Evolutionary conservation across 169 alveolate genomes (phyloP).

Genomic region (Eimeria necatrix): DNA sequence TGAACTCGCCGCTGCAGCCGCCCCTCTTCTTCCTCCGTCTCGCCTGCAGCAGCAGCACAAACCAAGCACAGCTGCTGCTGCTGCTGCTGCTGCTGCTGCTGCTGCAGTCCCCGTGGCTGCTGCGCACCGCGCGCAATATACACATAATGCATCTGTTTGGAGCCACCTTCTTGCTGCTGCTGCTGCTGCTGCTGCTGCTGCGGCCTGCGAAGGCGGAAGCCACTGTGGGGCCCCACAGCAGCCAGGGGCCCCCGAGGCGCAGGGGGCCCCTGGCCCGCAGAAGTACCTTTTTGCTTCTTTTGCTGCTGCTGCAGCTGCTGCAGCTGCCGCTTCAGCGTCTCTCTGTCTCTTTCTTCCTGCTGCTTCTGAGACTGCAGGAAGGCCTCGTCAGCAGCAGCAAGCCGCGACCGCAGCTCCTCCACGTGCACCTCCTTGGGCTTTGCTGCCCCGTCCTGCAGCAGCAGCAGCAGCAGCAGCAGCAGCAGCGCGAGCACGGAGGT

Average conservation of each 20-base stretch:
- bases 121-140: too few relatives aligned
- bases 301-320: slow-evolving; percentile 47
- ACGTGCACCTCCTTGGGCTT: background rate
- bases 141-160: too few relatives aligned
- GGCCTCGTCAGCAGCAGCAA: slow-evolving; percentile 39
- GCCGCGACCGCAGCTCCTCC: slow-evolving; percentile 23
- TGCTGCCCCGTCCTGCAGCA: slow-evolving; percentile 11
- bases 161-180: too few relatives aligned
- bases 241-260: too few relatives aligned
- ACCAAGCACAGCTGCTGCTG: too few relatives aligned
- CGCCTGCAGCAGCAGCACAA: background rate
- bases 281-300: slow-evolving; percentile 4
- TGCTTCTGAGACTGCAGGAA: slow-evolving; percentile 23
- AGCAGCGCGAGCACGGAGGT: background rate
- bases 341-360: slow-evolving; percentile 17
- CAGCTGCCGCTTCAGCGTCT: slow-evolving; percentile 27
- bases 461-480: slow-evolving; percentile 44
- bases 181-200: slow-evolving; percentile 8
- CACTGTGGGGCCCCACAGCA: too few relatives aligned
- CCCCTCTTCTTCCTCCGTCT: slow-evolving; percentile 20
- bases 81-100: background rate
- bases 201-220: background rate
- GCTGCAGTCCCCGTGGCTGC: too few relatives aligned
- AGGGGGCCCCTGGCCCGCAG: too few relatives aligned
- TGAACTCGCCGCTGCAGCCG: slow-evolving; percentile 7